phyloP scores from a whole-genome alignment of 139 green algal genomes.

The Chlorella sp. region DNA sequence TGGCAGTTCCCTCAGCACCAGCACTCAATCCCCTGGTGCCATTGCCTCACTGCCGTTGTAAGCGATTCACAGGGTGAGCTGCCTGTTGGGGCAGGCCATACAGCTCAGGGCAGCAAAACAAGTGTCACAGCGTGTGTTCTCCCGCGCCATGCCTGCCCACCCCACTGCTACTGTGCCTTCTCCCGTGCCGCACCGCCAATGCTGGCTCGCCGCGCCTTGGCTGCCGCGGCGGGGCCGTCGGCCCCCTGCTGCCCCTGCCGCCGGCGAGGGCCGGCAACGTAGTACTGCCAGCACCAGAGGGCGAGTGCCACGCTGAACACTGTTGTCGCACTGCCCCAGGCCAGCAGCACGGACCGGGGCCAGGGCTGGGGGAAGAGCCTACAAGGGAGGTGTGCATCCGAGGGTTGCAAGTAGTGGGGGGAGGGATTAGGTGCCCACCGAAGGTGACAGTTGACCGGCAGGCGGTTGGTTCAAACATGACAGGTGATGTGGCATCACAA shows the following conservation, averaged over 20 bases:
- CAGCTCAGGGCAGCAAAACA: too few relatives aligned
- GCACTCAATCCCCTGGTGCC: too few relatives aligned
- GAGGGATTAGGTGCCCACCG: background rate
- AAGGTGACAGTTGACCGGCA: too few relatives aligned
- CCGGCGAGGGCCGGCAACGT: conserved; percentile 14
- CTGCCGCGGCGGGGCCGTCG: background rate
- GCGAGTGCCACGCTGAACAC: conserved; percentile 33
- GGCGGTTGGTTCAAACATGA: too few relatives aligned
- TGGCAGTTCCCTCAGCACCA: too few relatives aligned
- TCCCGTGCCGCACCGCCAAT: background rate
- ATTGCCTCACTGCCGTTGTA: too few relatives aligned
- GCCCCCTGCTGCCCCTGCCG: background rate
- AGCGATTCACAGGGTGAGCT: too few relatives aligned
- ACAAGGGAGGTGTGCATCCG: background rate
- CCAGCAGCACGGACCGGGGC: conserved; percentile 54
- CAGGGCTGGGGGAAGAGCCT: conserved; percentile 68
- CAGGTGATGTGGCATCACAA: too few relatives aligned
- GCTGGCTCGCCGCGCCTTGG: background rate
- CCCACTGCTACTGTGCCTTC: too few relatives aligned
- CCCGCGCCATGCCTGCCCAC: too few relatives aligned
- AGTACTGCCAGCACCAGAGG: conserved; percentile 57
- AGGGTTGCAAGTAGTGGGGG: background rate
- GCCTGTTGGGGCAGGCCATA: too few relatives aligned
- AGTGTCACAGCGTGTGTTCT: too few relatives aligned
- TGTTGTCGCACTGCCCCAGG: conserved; percentile 47